phyloP scores from a whole-genome alignment of 169 alveolate species.

The Perkinsus olseni region DNA sequence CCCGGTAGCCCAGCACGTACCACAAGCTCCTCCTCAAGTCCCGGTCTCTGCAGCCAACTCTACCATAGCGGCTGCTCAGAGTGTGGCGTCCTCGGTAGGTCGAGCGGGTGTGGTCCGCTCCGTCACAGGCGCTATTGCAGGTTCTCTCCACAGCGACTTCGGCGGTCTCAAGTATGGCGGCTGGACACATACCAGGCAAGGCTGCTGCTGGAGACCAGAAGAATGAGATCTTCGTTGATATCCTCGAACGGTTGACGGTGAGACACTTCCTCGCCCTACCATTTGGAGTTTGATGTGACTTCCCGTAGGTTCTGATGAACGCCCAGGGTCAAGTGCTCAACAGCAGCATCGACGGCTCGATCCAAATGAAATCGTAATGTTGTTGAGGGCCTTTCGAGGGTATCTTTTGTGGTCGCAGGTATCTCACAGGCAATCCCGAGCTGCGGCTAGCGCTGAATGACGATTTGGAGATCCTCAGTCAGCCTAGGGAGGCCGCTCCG shows the following conservation, averaged over 20 bases:
- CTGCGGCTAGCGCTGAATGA: constrained; percentile 73
- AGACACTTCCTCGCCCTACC: neutral
- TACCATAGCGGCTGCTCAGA: neutral
- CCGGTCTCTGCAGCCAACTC: neutral
- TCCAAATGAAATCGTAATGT: constrained; percentile 43
- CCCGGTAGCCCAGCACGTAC: neutral
- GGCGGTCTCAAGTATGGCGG: neutral
- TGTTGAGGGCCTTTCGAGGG: no score
- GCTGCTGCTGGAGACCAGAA: constrained; percentile 38
- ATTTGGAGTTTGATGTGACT: neutral
- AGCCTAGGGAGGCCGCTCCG: constrained; percentile 7
- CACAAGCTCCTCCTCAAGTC: neutral
- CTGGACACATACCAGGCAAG: neutral
- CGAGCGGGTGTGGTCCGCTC: neutral
- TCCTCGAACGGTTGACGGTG: constrained; percentile 70
- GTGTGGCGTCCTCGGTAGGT: neutral
- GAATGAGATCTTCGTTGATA: constrained; percentile 87
- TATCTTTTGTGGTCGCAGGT: constrained; percentile 47
- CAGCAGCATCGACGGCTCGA: constrained; percentile 75
- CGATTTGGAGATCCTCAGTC: constrained; percentile 45
- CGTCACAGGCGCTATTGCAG: neutral
- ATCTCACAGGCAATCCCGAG: constrained; percentile 69
- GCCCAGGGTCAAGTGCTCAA: constrained; percentile 70
- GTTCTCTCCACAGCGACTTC: neutral
- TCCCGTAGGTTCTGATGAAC: constrained; percentile 49